Percentiles rank a stretch among this genome's conserved stretches.
Conservation (phyloP, 441 rosid species). For the Jatropha podagrica region DNA sequence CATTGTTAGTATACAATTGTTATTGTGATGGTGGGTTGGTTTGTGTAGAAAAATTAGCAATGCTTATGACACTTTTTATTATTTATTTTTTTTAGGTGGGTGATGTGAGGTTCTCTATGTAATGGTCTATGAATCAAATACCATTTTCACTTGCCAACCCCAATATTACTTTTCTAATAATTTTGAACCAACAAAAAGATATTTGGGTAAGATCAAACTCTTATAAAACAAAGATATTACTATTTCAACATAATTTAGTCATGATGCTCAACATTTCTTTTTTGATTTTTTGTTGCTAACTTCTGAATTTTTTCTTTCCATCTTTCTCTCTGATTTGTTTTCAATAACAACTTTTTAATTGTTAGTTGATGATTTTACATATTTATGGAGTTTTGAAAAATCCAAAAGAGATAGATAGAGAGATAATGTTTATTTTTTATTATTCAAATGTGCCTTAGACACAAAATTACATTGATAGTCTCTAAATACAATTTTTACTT, state of each 20-base stretch:
- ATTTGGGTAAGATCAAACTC: not conserved
- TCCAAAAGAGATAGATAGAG: too few species aligned
- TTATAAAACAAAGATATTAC: not conserved
- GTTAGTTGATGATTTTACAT: not conserved
- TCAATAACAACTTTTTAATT: not conserved
- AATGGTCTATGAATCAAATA: not conserved
- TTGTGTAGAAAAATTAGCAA: slow-evolving; percentile 4
- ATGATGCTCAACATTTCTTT: not conserved
- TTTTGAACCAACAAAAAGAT: not conserved
- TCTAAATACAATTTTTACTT: too few species aligned
- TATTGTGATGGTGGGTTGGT: slow-evolving; percentile 10
- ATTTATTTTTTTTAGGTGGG: not conserved
- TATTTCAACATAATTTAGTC: not conserved
- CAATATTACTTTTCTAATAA: not conserved
- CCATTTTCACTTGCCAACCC: slow-evolving; percentile 1
- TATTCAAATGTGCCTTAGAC: too few species aligned
- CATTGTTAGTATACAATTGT: not conserved
- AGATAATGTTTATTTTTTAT: too few species aligned
- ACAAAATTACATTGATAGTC: too few species aligned
- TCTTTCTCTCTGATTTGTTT: not conserved
- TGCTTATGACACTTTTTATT: not conserved
- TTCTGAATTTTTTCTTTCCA: not conserved
- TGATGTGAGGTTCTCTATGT: slow-evolving; percentile 3
- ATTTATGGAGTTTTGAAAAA: too few species aligned
- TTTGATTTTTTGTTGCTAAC: not conserved